Conservation (phyloP, 2,329 filamentous ascomycete genomes). For the Chalara sp. region DNA sequence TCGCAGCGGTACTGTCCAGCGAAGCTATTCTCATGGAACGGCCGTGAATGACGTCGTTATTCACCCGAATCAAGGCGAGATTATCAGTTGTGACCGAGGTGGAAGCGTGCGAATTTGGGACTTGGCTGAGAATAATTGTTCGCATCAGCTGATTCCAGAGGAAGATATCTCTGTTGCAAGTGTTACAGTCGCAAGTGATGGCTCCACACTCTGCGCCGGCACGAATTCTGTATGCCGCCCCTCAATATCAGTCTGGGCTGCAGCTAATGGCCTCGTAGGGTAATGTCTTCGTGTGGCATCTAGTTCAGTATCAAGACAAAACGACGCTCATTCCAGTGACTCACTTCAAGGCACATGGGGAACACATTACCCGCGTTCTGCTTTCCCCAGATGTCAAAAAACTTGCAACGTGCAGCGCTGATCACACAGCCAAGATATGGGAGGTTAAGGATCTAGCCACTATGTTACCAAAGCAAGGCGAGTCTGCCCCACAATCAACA, state of each 20-base stretch:
- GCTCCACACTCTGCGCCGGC: conserved; percentile 84
- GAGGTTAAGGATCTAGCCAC: conserved; percentile 68
- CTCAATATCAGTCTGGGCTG: not conserved
- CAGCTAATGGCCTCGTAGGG: conserved; percentile 51
- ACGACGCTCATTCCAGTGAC: conserved; percentile 66
- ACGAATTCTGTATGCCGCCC: conserved; percentile 67
- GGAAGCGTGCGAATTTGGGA: conserved; percentile 97
- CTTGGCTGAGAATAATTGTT: conserved; percentile 92
- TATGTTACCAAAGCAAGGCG: conserved; percentile 26
- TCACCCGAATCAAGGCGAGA: conserved; percentile 95
- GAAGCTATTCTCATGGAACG: conserved; percentile 84
- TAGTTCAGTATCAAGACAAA: conserved; percentile 65
- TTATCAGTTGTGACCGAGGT: conserved; percentile 90
- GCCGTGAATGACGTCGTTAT: conserved; percentile 99
- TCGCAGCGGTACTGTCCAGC: conserved; percentile 53
- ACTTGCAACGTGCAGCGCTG: conserved; percentile 66
- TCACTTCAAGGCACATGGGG: conserved; percentile 64
- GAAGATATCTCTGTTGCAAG: conserved; percentile 91
- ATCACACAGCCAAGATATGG: conserved; percentile 92
- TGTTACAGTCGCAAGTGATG: conserved; percentile 93
- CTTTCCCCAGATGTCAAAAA: conserved; percentile 70
- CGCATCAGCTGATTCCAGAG: conserved; percentile 91
- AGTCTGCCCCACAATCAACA: conserved; percentile 30
- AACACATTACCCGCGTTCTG: conserved; percentile 68
- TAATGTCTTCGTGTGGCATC: conserved; percentile 95